These are phyloP conservation scores for Aphelidium insulamus DNA, from an alignment of 371 early-diverging fungal species.

Conservation along the genomic window DNA sequence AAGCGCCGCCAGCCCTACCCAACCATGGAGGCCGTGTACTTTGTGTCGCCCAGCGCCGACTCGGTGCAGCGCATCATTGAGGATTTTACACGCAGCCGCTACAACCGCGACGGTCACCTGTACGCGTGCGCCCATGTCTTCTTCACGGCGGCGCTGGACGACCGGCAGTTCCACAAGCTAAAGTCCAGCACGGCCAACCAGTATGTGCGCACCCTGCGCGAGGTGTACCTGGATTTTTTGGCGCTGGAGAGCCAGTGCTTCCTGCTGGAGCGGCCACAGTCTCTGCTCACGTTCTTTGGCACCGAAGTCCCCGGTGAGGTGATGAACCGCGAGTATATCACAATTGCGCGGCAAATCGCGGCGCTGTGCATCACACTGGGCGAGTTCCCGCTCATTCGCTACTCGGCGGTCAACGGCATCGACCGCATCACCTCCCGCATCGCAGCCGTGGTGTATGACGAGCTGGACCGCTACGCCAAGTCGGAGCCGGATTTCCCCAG, in stretches of 20 bases:
- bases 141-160: conserved; percentile 43
- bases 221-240: conserved; percentile 52
- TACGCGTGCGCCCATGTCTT: conserved; percentile 59
- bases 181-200: conserved; percentile 26
- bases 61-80: conserved; percentile 49
- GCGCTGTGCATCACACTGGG: conserved; percentile 53
- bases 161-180: conserved; percentile 29
- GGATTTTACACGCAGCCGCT: conserved; percentile 33
- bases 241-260: conserved; percentile 11
- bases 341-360: conserved; percentile 39
- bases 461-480: conserved; percentile 32
- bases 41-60: conserved; percentile 57
- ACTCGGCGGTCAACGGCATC: conserved; percentile 38
- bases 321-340: no score
- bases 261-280: conserved; percentile 9
- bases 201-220: conserved; percentile 40
- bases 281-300: no score
- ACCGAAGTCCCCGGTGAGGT: no score
- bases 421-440: conserved; percentile 32
- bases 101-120: conserved; percentile 18
- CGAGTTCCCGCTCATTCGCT: conserved; percentile 67
- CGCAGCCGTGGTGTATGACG: conserved; percentile 23
- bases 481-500: conserved; percentile 30
- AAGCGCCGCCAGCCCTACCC: conserved; percentile 61
- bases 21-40: conserved; percentile 70